phyloP scores from a whole-genome alignment of 2,329 filamentous ascomycete species.

The Rhexocercosporidium sp. region DNA sequence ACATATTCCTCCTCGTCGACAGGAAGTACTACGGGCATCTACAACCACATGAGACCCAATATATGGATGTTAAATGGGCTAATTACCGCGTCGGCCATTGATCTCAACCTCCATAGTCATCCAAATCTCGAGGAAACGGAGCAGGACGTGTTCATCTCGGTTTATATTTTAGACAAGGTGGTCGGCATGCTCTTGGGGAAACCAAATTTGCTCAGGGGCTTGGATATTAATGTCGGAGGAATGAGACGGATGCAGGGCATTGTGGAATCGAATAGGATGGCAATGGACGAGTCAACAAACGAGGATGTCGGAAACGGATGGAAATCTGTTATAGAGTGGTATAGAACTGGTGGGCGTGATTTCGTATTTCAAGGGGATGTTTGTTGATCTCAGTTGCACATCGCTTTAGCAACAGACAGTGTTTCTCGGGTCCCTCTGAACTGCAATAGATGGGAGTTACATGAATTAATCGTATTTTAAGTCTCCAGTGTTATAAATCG shows the following conservation, averaged over 20 bases:
- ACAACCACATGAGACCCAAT: neutral
- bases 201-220: neutral
- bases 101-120: conserved; percentile 2
- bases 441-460: no score
- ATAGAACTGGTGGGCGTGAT: neutral
- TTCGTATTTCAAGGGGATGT: no score
- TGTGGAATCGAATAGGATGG: neutral
- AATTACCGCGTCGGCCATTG: neutral
- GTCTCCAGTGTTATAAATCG: no score
- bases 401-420: no score
- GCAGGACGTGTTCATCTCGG: neutral
- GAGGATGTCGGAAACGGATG: conserved; percentile 3
- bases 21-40: neutral
- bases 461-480: no score
- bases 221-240: neutral
- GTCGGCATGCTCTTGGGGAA: neutral
- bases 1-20: neutral
- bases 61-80: conserved; percentile 14
- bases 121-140: neutral
- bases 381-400: no score
- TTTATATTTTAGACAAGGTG: neutral
- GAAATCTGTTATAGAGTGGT: conserved; percentile 9
- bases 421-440: no score
- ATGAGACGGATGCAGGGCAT: neutral
- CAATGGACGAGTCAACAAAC: neutral